Evolutionary conservation across 2,329 filamentous ascomycete genomes (phyloP), one percentile per base, ranked within the genome.

Genomic region (Phoma sp.): DNA sequence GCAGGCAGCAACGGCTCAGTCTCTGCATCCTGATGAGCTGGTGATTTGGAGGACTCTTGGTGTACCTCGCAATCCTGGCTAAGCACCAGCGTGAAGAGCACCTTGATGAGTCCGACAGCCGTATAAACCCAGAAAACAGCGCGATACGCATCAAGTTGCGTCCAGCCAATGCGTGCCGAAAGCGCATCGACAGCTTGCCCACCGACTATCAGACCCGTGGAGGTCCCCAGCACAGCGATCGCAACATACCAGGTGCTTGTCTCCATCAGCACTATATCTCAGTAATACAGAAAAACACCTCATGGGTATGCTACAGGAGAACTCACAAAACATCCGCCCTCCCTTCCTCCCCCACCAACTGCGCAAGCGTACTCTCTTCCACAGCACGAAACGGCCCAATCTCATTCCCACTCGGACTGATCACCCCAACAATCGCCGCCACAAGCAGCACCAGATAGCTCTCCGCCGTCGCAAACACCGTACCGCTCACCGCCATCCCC

Each of bases 41-140:
- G 24, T 18, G 18, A 2, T 37, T 40, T 25, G 4, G 33, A 13
- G 11, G 11, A 23, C 3, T 22, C 18, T 14, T 49, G 51, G 22
- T 66, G 66, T 18, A 18, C 18, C 59, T 80, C 78, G 52, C 77
- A 79, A 10, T 57, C 38, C 3, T 45, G 38, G 54, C 75, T 79
- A 44, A 80, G 54, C 7, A 75, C 63, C n/a, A 77, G 39, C 1
- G 73, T 74, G 61, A 77, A 60, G 2, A 66, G 25, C 3, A 70
- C 70, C 52, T 79, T 79, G 46, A 75, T 30, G 13, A 71, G 53
- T 0, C 78, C 78, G 4, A 79, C 66, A 2, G 64, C 61, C 2
- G 76, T 76, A 55, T 80, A 80, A 1, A 75, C 56, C 69, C 72
- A 76, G 58, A 80, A 80, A 2, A 79, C 65, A 0, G 71, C 56